phyloP scores from a whole-genome alignment of 306 rosid genomes.

The Mimosa pudica region DNA sequence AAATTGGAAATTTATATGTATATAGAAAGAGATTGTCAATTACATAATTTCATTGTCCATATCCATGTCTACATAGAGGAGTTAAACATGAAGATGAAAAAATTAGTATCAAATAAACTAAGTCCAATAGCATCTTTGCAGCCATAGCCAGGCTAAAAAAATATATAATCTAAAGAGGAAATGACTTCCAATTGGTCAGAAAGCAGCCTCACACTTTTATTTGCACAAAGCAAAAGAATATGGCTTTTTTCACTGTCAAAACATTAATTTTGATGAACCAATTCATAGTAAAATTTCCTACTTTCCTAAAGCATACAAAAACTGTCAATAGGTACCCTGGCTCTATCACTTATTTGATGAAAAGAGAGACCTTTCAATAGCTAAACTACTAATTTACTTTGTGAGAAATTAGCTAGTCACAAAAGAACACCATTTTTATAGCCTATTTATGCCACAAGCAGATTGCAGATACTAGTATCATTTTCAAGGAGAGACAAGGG shows the following conservation, averaged over 20 bases:
- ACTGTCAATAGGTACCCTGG: neutral
- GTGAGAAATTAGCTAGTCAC: neutral
- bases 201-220: neutral
- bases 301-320: neutral
- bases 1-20: neutral
- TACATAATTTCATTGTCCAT: conserved; percentile 6
- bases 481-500: conserved; percentile 14
- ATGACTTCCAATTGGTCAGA: neutral
- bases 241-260: neutral
- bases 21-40: neutral
- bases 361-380: neutral
- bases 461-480: neutral
- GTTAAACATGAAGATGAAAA: neutral
- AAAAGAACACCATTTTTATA: conserved; percentile 19
- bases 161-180: neutral
- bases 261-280: neutral
- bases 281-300: conserved; percentile 11
- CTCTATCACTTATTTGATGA: neutral
- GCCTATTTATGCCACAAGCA: conserved; percentile 24
- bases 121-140: conserved; percentile 16
- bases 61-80: conserved; percentile 14
- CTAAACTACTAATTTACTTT: neutral
- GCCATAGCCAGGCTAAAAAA: neutral
- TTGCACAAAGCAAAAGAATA: neutral
- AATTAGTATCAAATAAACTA: conserved; percentile 5